A percentile compares a stretch with the other conserved stretches of the same genome.
These are phyloP conservation scores for Poa annua DNA, from an alignment of 176 grass and related monocot species.

Conservation along the genomic window DNA sequence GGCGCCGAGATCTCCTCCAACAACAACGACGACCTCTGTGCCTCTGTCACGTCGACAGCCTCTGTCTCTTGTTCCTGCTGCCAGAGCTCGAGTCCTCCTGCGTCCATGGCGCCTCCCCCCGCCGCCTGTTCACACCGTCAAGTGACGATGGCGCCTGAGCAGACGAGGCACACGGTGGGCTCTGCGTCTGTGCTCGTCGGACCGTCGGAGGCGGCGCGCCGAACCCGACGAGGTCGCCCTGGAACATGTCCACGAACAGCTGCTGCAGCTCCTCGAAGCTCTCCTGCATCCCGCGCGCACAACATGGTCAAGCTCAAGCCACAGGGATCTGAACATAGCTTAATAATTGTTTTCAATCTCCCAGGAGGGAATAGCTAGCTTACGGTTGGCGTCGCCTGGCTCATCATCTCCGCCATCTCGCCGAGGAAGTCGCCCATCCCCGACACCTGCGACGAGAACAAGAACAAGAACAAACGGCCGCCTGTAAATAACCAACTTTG, in stretches of 20 bases:
- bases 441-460: constrained; percentile 7
- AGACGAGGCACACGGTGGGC: not conserved
- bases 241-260: constrained; percentile 82
- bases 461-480: not conserved
- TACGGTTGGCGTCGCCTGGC: constrained; percentile 62
- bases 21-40: too few species aligned
- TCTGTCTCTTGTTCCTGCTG: too few species aligned
- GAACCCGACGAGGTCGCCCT: constrained; percentile 48
- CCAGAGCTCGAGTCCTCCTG: too few species aligned
- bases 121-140: constrained; percentile 19
- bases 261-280: constrained; percentile 84
- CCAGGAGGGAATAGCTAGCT: not conserved
- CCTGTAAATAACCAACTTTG: not conserved
- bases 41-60: too few species aligned
- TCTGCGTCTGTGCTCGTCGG: not conserved
- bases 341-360: not conserved
- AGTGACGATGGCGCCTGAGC: not conserved
- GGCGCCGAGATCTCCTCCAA: too few species aligned
- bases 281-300: constrained; percentile 6
- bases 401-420: constrained; percentile 91
- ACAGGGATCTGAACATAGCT: not conserved
- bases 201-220: not conserved
- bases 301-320: not conserved
- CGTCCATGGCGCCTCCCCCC: too few species aligned
- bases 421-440: constrained; percentile 78